Evolutionary conservation across 2,329 filamentous ascomycete species (phyloP).

Genomic region (Sclerotinia minor): DNA sequence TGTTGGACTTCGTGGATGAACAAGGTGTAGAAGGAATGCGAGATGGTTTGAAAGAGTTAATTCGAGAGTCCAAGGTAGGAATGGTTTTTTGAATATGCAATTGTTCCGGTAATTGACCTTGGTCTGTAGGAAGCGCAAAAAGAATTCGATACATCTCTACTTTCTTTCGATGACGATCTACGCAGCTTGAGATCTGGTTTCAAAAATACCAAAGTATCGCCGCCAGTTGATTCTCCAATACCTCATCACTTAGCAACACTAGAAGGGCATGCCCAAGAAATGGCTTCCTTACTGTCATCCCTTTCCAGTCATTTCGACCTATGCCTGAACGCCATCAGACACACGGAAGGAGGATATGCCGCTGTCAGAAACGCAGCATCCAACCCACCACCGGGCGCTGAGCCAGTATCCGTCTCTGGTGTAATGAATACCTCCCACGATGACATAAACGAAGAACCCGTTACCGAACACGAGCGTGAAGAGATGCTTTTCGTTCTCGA

Average conservation of each 20-base stretch:
- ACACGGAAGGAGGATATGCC: constrained; percentile 78
- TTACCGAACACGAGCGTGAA: constrained; percentile 71
- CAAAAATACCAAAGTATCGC: constrained; percentile 40
- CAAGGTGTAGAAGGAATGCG: constrained; percentile 65
- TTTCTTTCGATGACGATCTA: constrained; percentile 74
- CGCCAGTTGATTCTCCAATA: constrained; percentile 44
- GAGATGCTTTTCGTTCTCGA: constrained; percentile 83
- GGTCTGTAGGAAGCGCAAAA: constrained; percentile 58
- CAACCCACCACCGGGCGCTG: constrained; percentile 50
- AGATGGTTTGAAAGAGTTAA: constrained; percentile 66
- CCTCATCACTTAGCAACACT: constrained; percentile 48
- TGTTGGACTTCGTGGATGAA: constrained; percentile 78
- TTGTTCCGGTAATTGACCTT: neutral
- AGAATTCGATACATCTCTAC: constrained; percentile 68
- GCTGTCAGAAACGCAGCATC: constrained; percentile 69
- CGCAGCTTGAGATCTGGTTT: constrained; percentile 56
- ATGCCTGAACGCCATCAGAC: constrained; percentile 86
- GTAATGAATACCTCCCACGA: constrained; percentile 56
- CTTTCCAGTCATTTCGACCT: constrained; percentile 89
- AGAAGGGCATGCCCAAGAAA: constrained; percentile 67
- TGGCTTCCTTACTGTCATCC: constrained; percentile 78
- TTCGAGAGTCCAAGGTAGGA: constrained; percentile 66
- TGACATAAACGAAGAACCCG: constrained; percentile 60
- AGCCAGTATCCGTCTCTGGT: constrained; percentile 63
- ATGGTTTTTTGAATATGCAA: neutral